A percentile compares a stretch with the other conserved stretches of the same genome.
Evolutionary conservation across 495 filamentous ascomycete genomes (phyloP).

Genomic region (Talaromyces stipitatus): DNA sequence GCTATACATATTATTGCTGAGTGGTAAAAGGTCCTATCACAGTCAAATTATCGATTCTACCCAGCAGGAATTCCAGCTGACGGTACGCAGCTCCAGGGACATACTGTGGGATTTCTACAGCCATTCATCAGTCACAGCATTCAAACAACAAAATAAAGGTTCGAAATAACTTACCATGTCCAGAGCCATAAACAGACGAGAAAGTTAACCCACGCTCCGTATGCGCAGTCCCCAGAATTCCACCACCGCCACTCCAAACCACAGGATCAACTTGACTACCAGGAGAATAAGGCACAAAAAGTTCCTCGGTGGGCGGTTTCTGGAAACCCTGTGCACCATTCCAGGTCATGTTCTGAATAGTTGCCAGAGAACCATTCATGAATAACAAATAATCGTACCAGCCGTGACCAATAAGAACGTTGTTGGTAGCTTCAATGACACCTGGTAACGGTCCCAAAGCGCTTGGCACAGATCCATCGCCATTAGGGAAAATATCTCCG

Average conservation of each 20-base stretch:
- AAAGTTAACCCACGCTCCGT: slow-evolving; percentile 67
- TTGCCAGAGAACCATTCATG: slow-evolving; percentile 58
- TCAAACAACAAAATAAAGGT: not conserved
- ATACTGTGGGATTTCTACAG: slow-evolving; percentile 47
- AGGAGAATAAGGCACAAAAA: slow-evolving; percentile 59
- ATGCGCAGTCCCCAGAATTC: slow-evolving; percentile 52
- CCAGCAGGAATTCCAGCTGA: slow-evolving; percentile 61
- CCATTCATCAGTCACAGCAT: not conserved
- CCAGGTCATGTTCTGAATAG: slow-evolving; percentile 85
- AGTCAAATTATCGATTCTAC: slow-evolving; percentile 44
- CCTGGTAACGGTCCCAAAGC: slow-evolving; percentile 48
- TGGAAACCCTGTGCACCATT: slow-evolving; percentile 64
- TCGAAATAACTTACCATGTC: slow-evolving; percentile 42
- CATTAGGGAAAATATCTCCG: slow-evolving; percentile 47
- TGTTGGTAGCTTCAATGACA: slow-evolving; percentile 65
- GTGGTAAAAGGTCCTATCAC: slow-evolving; percentile 27
- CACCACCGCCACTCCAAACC: slow-evolving; percentile 34
- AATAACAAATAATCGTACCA: slow-evolving; percentile 50
- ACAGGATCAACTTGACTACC: slow-evolving; percentile 17
- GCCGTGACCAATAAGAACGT: slow-evolving; percentile 63
- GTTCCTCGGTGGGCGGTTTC: slow-evolving; percentile 42
- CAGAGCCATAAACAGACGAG: slow-evolving; percentile 46
- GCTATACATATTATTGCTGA: not conserved
- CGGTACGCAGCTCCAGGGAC: slow-evolving; percentile 56
- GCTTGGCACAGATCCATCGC: slow-evolving; percentile 40